These are phyloP conservation scores for Achaetomiella virescens DNA, from an alignment of 495 filamentous ascomycete genomes.

Conservation along the genomic window DNA sequence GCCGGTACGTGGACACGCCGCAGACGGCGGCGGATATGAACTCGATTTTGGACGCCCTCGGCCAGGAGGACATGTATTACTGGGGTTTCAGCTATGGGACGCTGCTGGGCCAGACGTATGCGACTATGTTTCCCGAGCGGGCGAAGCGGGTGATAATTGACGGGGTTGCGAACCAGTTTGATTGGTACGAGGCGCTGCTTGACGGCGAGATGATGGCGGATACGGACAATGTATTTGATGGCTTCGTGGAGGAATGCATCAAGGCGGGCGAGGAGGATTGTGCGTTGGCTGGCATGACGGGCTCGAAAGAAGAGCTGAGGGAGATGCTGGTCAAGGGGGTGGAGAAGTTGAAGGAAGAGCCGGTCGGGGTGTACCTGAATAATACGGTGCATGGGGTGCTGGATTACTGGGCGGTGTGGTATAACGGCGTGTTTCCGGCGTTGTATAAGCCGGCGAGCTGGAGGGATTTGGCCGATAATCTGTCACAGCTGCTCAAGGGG, in stretches of 20 bases:
- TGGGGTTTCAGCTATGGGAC: constrained; percentile 65
- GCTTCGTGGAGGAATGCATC: constrained; percentile 42
- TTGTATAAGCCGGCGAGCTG: constrained; percentile 35
- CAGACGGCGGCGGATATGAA: constrained; percentile 48
- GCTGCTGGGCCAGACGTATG: constrained; percentile 52
- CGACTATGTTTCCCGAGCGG: constrained; percentile 38
- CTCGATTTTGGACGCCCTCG: constrained; percentile 39
- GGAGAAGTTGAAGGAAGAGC: constrained; percentile 26
- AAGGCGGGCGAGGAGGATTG: constrained; percentile 31
- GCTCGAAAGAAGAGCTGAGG: constrained; percentile 26
- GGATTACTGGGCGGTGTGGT: constrained; percentile 30
- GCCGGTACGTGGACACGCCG: constrained; percentile 40
- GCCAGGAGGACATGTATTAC: constrained; percentile 44
- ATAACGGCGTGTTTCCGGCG: constrained; percentile 33
- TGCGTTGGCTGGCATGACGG: constrained; percentile 28
- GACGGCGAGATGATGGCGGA: constrained; percentile 29
- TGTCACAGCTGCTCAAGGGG: constrained; percentile 33
- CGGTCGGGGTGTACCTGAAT: constrained; percentile 38
- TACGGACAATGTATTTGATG: constrained; percentile 33
- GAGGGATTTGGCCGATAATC: constrained; percentile 29
- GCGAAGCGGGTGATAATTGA: constrained; percentile 38
- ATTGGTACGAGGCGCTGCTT: constrained; percentile 31
- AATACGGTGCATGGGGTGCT: constrained; percentile 34
- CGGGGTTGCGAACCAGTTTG: constrained; percentile 36
- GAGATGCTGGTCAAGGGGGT: constrained; percentile 23